Conservation (phyloP, 345 rosid genomes). For the Pseudoturritis turrita region DNA sequence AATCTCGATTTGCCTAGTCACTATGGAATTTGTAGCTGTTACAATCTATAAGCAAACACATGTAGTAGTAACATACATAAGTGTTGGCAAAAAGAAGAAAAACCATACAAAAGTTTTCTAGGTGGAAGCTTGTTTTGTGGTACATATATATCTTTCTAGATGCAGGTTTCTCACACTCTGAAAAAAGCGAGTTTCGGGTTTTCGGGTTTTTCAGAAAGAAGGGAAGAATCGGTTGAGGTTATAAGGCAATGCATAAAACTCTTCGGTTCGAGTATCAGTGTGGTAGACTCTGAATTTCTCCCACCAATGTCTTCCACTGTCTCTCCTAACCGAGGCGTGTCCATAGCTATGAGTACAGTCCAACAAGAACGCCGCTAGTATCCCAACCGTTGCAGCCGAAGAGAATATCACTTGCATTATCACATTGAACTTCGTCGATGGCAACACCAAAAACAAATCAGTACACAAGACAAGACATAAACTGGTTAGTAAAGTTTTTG, state of each 20-base stretch:
- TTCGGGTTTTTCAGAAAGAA: constrained; percentile 40
- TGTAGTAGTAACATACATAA: constrained; percentile 16
- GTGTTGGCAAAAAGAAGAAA: constrained; percentile 9
- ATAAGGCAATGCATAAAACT: constrained; percentile 69
- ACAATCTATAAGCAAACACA: constrained; percentile 22
- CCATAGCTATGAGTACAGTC: constrained; percentile 60
- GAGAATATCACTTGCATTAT: constrained; percentile 85
- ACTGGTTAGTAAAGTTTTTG: neutral
- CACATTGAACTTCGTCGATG: constrained; percentile 59
- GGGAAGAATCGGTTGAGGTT: constrained; percentile 86
- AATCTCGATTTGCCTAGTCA: constrained; percentile 1
- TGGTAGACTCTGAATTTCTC: constrained; percentile 53
- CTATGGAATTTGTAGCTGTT: constrained; percentile 21
- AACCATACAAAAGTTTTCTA: neutral
- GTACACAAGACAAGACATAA: neutral
- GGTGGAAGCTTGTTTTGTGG: neutral
- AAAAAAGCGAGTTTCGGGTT: neutral
- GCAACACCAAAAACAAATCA: constrained; percentile 10
- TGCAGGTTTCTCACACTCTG: neutral
- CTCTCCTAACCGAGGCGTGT: constrained; percentile 47
- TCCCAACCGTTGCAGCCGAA: constrained; percentile 74
- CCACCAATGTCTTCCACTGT: constrained; percentile 95
- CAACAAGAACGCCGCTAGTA: constrained; percentile 51
- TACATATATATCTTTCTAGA: neutral
- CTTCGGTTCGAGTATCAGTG: constrained; percentile 60